These are phyloP conservation scores for Aspergillus sp. DNA, from an alignment of 2,329 filamentous ascomycete genomes.

Conservation along the genomic window DNA sequence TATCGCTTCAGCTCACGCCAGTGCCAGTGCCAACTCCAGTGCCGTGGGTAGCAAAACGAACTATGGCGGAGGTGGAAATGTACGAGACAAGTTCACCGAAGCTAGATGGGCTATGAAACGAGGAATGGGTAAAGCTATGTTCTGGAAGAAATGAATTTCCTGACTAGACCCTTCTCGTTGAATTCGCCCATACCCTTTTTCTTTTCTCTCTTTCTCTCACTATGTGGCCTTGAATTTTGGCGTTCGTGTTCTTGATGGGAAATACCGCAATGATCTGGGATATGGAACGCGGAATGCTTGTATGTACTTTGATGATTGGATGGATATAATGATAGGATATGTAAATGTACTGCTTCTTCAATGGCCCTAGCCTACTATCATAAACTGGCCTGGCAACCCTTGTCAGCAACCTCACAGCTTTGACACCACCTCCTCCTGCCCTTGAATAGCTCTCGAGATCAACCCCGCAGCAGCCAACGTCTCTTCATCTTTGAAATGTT, in stretches of 20 bases:
- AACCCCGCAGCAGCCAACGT: conserved; percentile 33
- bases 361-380: background rate
- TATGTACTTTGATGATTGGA: conserved; percentile 14
- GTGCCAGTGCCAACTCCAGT: conserved; percentile 18
- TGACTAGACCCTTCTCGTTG: background rate
- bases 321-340: conserved; percentile 15
- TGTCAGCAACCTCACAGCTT: background rate
- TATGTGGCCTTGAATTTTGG: background rate
- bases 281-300: conserved; percentile 1
- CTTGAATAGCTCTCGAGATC: conserved; percentile 20
- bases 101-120: conserved; percentile 35
- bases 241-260: conserved; percentile 17
- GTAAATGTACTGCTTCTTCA: conserved; percentile 4
- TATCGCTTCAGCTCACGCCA: conserved; percentile 26
- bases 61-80: conserved; percentile 33
- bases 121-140: conserved; percentile 36
- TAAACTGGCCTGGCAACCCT: background rate
- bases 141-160: conserved; percentile 37
- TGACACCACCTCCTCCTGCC: background rate
- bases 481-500: conserved; percentile 56
- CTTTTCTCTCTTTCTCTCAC: conserved; percentile 3
- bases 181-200: background rate
- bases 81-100: conserved; percentile 38
- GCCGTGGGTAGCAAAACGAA: conserved; percentile 21
- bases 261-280: conserved; percentile 21